Percentiles rank a stretch among this genome's conserved stretches.
Evolutionary conservation across 495 filamentous ascomycete genomes (phyloP).

Genomic region (Entonaema liquescens): DNA sequence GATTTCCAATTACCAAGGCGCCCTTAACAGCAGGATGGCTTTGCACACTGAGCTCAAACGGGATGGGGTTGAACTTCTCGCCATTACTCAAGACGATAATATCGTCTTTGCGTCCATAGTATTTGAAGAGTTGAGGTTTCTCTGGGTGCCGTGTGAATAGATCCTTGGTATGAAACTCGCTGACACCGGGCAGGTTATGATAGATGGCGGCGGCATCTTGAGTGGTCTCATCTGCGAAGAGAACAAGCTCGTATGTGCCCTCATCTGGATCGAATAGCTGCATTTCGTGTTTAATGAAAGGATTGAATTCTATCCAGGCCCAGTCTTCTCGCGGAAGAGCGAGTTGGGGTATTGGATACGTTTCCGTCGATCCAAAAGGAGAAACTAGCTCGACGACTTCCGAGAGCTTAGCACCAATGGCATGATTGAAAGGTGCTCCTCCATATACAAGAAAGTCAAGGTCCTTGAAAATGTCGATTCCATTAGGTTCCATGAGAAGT

Average conservation of each 20-base stretch:
- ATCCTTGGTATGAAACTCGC: conserved; percentile 57
- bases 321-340: conserved; percentile 31
- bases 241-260: conserved; percentile 32
- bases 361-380: conserved; percentile 41
- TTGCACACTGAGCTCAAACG: conserved; percentile 48
- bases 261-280: conserved; percentile 35
- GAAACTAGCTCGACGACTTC: conserved; percentile 17
- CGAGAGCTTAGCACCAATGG: conserved; percentile 22
- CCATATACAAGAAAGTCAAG: conserved; percentile 40
- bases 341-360: conserved; percentile 7
- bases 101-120: conserved; percentile 58
- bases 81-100: conserved; percentile 63
- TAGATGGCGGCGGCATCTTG: conserved; percentile 41
- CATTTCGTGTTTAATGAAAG: conserved; percentile 34
- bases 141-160: conserved; percentile 56
- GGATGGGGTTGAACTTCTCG: conserved; percentile 61
- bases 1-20: conserved; percentile 53
- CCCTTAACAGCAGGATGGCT: conserved; percentile 45
- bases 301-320: conserved; percentile 42
- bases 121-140: conserved; percentile 51
- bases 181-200: conserved; percentile 49
- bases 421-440: conserved; percentile 27
- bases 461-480: conserved; percentile 26
- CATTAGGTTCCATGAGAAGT: conserved; percentile 22
- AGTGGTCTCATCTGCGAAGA: conserved; percentile 17